Percentiles rank a stretch among this genome's conserved stretches.
Evolutionary conservation across 495 filamentous ascomycete genomes (phyloP).

Genomic region (Penicillium turbatum): DNA sequence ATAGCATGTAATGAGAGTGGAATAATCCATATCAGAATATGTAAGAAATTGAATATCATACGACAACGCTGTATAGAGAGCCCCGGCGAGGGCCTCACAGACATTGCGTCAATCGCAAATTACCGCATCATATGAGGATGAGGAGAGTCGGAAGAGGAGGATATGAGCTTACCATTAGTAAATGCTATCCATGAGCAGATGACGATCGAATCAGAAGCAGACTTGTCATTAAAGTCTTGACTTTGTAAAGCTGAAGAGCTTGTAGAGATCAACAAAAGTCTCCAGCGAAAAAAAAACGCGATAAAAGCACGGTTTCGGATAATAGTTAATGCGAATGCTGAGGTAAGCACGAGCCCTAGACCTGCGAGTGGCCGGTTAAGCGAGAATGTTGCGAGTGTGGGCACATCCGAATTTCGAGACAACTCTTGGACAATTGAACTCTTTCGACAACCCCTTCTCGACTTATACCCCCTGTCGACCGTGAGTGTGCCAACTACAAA

Average conservation of each 20-base stretch:
- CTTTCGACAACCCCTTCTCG: slow-evolving; percentile 45
- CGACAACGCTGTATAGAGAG: slow-evolving; percentile 63
- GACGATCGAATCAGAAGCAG: slow-evolving; percentile 1
- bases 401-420: slow-evolving; percentile 46
- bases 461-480: slow-evolving; percentile 43
- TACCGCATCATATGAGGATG: slow-evolving; percentile 74
- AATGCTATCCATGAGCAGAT: neutral
- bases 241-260: slow-evolving; percentile 2
- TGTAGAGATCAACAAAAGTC: slow-evolving; percentile 9
- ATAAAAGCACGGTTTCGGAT: slow-evolving; percentile 18
- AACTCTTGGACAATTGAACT: slow-evolving; percentile 42
- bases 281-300: slow-evolving; percentile 22
- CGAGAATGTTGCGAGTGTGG: slow-evolving; percentile 28
- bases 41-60: slow-evolving; percentile 95
- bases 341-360: slow-evolving; percentile 38
- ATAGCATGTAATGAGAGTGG: slow-evolving; percentile 9
- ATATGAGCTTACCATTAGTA: slow-evolving; percentile 28
- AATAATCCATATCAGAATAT: slow-evolving; percentile 72
- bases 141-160: neutral
- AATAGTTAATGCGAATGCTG: slow-evolving; percentile 18
- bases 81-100: slow-evolving; percentile 85
- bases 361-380: slow-evolving; percentile 30
- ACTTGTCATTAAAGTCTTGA: slow-evolving; percentile 6
- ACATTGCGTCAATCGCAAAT: slow-evolving; percentile 92
- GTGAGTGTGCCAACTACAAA: slow-evolving; percentile 35